Percentiles rank a stretch among this genome's conserved stretches.
Evolutionary conservation across 495 filamentous ascomycete species (phyloP).

Genomic region (Tetracladium setigerum): DNA sequence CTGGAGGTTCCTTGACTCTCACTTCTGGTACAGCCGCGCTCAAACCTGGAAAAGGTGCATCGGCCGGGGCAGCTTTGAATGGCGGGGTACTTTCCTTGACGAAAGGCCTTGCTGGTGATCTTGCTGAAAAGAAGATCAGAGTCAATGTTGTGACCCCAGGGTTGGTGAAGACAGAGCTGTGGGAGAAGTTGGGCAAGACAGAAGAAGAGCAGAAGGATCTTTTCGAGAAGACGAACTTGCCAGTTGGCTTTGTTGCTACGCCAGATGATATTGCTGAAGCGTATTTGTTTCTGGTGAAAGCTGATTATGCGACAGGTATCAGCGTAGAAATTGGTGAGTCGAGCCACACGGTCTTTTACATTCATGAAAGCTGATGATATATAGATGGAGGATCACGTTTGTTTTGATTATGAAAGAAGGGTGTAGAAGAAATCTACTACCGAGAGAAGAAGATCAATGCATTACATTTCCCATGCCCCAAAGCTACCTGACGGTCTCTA

Average conservation of each 20-base stretch:
- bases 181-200: slow-evolving; percentile 27
- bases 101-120: slow-evolving; percentile 40
- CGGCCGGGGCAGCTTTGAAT: slow-evolving; percentile 28
- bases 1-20: slow-evolving; percentile 42
- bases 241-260: slow-evolving; percentile 37
- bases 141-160: slow-evolving; percentile 50
- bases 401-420: too few species aligned
- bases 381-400: too few species aligned
- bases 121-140: slow-evolving; percentile 37
- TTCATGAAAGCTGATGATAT: too few species aligned
- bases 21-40: slow-evolving; percentile 37
- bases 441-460: too few species aligned
- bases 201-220: slow-evolving; percentile 26
- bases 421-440: too few species aligned
- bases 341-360: too few species aligned
- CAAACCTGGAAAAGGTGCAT: slow-evolving; percentile 31
- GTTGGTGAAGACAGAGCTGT: slow-evolving; percentile 42
- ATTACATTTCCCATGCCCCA: too few species aligned
- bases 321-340: slow-evolving; percentile 30
- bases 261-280: slow-evolving; percentile 49
- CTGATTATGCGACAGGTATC: slow-evolving; percentile 43
- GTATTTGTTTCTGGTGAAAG: slow-evolving; percentile 49
- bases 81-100: slow-evolving; percentile 31
- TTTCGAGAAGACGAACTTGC: slow-evolving; percentile 24
- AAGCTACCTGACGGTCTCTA: too few species aligned